Conservation (phyloP, 2,329 filamentous ascomycete genomes). For the Lachnellula occidentalis region DNA sequence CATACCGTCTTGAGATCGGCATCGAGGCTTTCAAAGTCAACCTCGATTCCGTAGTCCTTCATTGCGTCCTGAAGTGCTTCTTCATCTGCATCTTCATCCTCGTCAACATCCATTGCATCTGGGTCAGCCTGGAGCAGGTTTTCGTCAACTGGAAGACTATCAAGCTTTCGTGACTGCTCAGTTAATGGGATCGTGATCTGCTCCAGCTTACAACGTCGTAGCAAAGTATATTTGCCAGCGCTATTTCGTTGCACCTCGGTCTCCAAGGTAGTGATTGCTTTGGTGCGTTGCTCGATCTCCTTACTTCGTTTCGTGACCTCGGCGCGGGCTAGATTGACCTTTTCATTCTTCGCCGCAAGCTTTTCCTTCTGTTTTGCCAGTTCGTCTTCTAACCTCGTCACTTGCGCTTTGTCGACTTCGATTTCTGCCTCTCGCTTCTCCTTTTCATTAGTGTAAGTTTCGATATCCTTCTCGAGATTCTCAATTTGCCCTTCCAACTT, state of each 20-base stretch:
- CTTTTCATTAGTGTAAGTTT: constrained; percentile 66
- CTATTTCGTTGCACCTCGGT: constrained; percentile 81
- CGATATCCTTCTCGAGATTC: constrained; percentile 63
- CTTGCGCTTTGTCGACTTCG: constrained; percentile 66
- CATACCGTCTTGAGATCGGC: constrained; percentile 75
- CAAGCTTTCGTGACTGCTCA: constrained; percentile 64
- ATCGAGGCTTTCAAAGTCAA: constrained; percentile 77
- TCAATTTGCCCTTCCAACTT: constrained; percentile 61
- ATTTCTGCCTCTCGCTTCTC: constrained; percentile 67
- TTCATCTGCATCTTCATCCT: constrained; percentile 72
- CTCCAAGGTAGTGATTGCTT: constrained; percentile 73
- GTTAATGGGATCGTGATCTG: constrained; percentile 81
- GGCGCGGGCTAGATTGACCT: constrained; percentile 69
- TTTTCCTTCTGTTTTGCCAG: constrained; percentile 64
- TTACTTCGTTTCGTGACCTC: constrained; percentile 81
- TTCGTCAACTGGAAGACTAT: constrained; percentile 84
- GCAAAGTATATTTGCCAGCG: constrained; percentile 73
- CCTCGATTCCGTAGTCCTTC: constrained; percentile 85
- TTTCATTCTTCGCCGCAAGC: constrained; percentile 64
- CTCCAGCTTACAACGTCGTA: constrained; percentile 88
- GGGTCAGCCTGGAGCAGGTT: constrained; percentile 69
- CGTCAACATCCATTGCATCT: constrained; percentile 91
- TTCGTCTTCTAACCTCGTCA: constrained; percentile 68
- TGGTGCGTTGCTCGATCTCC: constrained; percentile 70
- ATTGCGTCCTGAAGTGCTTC: constrained; percentile 62